A percentile compares a stretch with the other conserved stretches of the same genome.
Conservation (phyloP, 345 rosid species). For the Reutealis trisperma region DNA sequence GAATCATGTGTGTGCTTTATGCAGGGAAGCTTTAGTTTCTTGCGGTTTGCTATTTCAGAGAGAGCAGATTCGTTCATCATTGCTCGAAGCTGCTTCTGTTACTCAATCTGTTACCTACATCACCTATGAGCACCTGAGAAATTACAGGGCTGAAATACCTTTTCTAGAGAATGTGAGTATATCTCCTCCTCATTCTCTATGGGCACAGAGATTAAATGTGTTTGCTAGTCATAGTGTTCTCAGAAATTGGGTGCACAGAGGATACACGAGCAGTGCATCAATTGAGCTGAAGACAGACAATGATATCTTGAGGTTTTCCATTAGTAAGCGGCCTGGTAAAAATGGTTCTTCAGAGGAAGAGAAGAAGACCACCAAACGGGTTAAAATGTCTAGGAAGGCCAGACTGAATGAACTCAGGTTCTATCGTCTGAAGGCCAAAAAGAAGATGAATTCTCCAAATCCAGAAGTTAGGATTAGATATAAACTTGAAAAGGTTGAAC, state of each 20-base stretch:
- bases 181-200: slow-evolving; percentile 19
- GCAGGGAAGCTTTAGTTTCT: slow-evolving; percentile 44
- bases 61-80: slow-evolving; percentile 20
- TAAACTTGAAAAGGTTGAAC: slow-evolving; percentile 80
- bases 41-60: slow-evolving; percentile 21
- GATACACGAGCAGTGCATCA: slow-evolving; percentile 49
- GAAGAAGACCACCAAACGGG: slow-evolving; percentile 46
- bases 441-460: slow-evolving; percentile 92
- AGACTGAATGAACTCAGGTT: slow-evolving; percentile 79
- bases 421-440: slow-evolving; percentile 82
- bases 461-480: slow-evolving; percentile 93
- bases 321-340: slow-evolving; percentile 34
- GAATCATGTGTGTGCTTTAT: slow-evolving; percentile 18
- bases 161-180: slow-evolving; percentile 15
- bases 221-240: slow-evolving; percentile 19
- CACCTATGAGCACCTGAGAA: slow-evolving; percentile 17
- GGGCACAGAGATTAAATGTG: slow-evolving; percentile 3
- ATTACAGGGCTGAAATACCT: slow-evolving; percentile 24
- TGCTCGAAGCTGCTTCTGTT: slow-evolving; percentile 17
- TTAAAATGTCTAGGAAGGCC: slow-evolving; percentile 61
- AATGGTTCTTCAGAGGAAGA: slow-evolving; percentile 28
- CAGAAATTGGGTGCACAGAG: slow-evolving; percentile 27
- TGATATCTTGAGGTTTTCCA: slow-evolving; percentile 67
- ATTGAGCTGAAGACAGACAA: slow-evolving; percentile 59
- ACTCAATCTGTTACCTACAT: slow-evolving; percentile 16